Evolutionary conservation across 495 filamentous ascomycete species (phyloP).

Genomic region (Parachaetomium inaequale): DNA sequence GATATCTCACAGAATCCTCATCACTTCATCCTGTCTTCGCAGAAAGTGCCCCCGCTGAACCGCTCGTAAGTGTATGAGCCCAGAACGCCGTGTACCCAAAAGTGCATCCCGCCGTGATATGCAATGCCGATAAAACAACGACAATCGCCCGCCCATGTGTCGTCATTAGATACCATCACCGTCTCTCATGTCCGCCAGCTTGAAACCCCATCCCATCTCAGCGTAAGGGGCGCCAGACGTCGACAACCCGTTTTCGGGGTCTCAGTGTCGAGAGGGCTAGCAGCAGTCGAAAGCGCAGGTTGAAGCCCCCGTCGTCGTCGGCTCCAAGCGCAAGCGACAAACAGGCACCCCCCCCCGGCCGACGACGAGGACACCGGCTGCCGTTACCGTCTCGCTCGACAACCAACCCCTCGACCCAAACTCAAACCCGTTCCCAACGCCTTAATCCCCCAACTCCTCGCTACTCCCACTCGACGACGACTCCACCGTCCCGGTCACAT

Average conservation of each 20-base stretch:
- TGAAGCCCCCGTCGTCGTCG: no score
- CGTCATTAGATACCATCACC: conserved; percentile 5
- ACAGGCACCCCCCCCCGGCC: no score
- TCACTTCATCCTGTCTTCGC: conserved; percentile 5
- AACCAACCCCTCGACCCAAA: background rate
- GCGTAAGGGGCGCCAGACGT: background rate
- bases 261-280: no score
- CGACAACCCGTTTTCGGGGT: no score
- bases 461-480: conserved; percentile 33
- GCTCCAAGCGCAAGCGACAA: no score
- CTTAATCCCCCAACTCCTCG: conserved; percentile 1
- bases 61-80: background rate
- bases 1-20: background rate
- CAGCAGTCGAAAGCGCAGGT: no score
- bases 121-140: conserved; percentile 8
- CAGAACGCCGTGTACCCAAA: conserved; percentile 15
- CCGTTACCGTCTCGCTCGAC: background rate
- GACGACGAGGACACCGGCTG: no score
- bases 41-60: background rate
- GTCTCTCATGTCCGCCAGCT: background rate
- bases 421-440: background rate
- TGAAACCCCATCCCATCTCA: background rate
- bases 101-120: conserved; percentile 7
- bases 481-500: conserved; percentile 34
- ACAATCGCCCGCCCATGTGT: conserved; percentile 1